phyloP scores from a whole-genome alignment of 1,284 basidiomycete species.

The Apiotrichum porosum region DNA sequence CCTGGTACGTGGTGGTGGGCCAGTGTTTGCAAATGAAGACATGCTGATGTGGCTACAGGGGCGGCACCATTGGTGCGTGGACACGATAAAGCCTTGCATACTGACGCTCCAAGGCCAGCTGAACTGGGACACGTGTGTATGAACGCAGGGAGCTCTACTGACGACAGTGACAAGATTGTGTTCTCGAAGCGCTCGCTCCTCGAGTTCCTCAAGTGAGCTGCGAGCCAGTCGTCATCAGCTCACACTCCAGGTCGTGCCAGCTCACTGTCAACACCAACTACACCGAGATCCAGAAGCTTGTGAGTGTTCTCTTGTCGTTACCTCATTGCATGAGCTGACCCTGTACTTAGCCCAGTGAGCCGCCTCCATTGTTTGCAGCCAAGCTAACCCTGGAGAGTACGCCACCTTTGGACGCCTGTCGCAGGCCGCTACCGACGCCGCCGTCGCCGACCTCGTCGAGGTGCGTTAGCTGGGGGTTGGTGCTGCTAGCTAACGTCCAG shows the following conservation, averaged over 20 bases:
- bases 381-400: conserved; percentile 37
- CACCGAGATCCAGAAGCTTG: conserved; percentile 44
- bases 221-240: background rate
- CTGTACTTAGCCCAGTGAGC: conserved; percentile 32
- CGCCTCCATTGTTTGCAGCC: background rate
- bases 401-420: conserved; percentile 48
- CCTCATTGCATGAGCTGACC: too few relatives aligned
- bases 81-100: background rate
- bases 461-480: conserved; percentile 21
- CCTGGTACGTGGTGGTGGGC: conserved; percentile 41
- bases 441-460: conserved; percentile 48
- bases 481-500: conserved; percentile 16
- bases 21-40: too few relatives aligned
- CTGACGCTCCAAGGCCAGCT: conserved; percentile 33
- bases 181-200: conserved; percentile 49
- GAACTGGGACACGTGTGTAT: conserved; percentile 47
- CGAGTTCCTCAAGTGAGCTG: conserved; percentile 47
- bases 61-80: conserved; percentile 22
- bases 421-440: conserved; percentile 45
- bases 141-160: background rate
- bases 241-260: conserved; percentile 34
- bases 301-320: too few relatives aligned
- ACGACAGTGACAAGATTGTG: conserved; percentile 45
- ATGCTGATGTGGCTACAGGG: conserved; percentile 18
- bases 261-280: conserved; percentile 48